Evolutionary conservation across 805 yeast genomes (phyloP), one percentile per base, ranked within the genome.

Genomic region (Metschnikowia reukaufii): DNA sequence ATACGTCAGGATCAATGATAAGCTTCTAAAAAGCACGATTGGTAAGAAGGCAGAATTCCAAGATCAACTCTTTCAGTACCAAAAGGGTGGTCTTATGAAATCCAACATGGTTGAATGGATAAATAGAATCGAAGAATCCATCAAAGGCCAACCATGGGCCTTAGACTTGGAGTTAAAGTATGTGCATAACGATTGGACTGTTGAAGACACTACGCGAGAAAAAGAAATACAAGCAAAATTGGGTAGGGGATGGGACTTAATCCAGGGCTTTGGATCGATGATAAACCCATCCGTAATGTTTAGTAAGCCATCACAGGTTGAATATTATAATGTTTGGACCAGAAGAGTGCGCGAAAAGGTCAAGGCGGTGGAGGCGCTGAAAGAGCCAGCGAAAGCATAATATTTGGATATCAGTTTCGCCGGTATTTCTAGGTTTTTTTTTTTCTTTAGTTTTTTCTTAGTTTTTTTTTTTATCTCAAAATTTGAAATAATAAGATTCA

Each of bases 101-200:
- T 63, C 72, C 31, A 84, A 81, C 32, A 63, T 86, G 45, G 63
- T 68, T 15, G 68, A 74, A 16, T 82, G 86, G 77, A 66, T 79
- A 13, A 74, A 68, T 12, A 63, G 83, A 20, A 81, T 83, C 0
- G 75, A 75, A 36, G 78, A 74, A 36, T 62, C 84, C 45, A 71
- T 85, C 30, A 72, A 73, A 23, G 78, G 78, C 39, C 82, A 78
- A 50, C 73, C 77, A 35, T 86, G 95, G 92, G 74, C 80, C 44
- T 68, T 77, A 30, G 79, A 77, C 21, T 60, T 86, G 31, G 81
- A 79, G 52, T 60, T 69, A 12, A 67, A 70, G 52, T 72, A 74
- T 57, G 65, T 71, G 53, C 66, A 62, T 52, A 66, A 67, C 27
- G 58, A 54, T 38, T 62, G 62, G 48, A 52, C 60, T 5, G 43